Evolutionary conservation across 1,139 yeast genomes (phyloP).

Genomic region (Hyphopichia burtonii): DNA sequence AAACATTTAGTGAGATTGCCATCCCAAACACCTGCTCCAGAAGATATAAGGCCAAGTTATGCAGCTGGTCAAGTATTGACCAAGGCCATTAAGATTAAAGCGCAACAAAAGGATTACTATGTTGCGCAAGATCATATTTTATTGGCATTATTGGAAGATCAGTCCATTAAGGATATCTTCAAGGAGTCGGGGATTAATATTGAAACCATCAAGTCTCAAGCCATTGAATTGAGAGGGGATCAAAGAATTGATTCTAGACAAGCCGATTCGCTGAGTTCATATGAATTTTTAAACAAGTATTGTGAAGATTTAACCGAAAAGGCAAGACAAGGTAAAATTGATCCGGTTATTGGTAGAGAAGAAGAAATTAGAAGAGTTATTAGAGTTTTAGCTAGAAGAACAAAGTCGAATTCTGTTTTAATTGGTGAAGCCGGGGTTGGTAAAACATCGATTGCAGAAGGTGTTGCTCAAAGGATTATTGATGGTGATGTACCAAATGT

Average conservation of each 20-base stretch:
- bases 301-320: slow-evolving; percentile 91
- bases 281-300: slow-evolving; percentile 83
- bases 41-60: slow-evolving; percentile 66
- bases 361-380: slow-evolving; percentile 96
- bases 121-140: slow-evolving; percentile 94
- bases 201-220: slow-evolving; percentile 75
- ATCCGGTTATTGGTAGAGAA: slow-evolving; percentile 98
- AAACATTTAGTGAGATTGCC: slow-evolving; percentile 81
- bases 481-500: slow-evolving; percentile 94
- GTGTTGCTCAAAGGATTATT: slow-evolving; percentile 95
- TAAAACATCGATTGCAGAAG: slow-evolving; percentile 96
- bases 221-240: slow-evolving; percentile 83
- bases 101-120: slow-evolving; percentile 85
- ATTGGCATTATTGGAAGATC: slow-evolving; percentile 80
- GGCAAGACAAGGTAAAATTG: slow-evolving; percentile 92
- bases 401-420: slow-evolving; percentile 92
- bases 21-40: slow-evolving; percentile 84
- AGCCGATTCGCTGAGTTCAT: slow-evolving; percentile 85
- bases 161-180: slow-evolving; percentile 66
- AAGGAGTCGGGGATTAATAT: slow-evolving; percentile 69
- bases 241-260: slow-evolving; percentile 91
- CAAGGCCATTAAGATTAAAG: slow-evolving; percentile 70
- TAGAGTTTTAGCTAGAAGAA: slow-evolving; percentile 90
- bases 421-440: slow-evolving; percentile 99
- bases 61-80: slow-evolving; percentile 69